Evolutionary conservation across 352 stramenopile genomes (phyloP).

Genomic region (Pelagophyceae sp.): DNA sequence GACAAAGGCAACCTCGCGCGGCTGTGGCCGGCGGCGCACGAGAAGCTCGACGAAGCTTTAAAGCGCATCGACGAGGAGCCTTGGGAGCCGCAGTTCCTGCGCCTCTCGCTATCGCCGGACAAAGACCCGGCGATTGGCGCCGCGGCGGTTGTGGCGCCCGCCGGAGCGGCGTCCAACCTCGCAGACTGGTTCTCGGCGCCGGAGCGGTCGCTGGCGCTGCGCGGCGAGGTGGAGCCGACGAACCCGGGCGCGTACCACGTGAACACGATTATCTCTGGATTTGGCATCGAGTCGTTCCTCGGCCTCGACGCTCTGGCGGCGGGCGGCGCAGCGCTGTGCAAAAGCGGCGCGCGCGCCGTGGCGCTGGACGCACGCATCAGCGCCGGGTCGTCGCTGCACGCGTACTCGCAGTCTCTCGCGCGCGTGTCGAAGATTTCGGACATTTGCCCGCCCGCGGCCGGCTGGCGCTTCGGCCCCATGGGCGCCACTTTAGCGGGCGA

Average conservation of each 20-base stretch:
- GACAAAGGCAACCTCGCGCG: background rate
- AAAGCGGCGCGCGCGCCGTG: background rate
- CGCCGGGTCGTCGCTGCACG: background rate
- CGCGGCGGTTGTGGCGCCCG: background rate
- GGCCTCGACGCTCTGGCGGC: background rate
- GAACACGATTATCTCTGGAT: conserved; percentile 8
- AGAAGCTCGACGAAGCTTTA: background rate
- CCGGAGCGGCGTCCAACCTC: too few species aligned
- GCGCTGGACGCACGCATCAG: background rate
- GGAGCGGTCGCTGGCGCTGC: background rate
- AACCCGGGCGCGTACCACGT: conserved; percentile 16
- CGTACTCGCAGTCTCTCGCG: background rate
- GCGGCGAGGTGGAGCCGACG: conserved; percentile 11
- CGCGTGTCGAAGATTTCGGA: background rate
- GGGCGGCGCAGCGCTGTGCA: background rate
- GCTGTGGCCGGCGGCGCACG: background rate
- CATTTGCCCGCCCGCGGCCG: background rate
- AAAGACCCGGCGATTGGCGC: background rate
- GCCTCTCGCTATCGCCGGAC: background rate
- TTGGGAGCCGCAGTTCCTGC: conserved; percentile 5
- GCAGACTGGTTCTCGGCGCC: too few species aligned
- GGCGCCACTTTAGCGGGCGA: conserved; percentile 9
- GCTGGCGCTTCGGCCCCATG: conserved; percentile 17
- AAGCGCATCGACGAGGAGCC: background rate
- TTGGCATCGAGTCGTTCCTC: background rate